These are phyloP conservation scores for Ilyonectria mors-panacis DNA, from an alignment of 2,329 filamentous ascomycete genomes.

Conservation along the genomic window DNA sequence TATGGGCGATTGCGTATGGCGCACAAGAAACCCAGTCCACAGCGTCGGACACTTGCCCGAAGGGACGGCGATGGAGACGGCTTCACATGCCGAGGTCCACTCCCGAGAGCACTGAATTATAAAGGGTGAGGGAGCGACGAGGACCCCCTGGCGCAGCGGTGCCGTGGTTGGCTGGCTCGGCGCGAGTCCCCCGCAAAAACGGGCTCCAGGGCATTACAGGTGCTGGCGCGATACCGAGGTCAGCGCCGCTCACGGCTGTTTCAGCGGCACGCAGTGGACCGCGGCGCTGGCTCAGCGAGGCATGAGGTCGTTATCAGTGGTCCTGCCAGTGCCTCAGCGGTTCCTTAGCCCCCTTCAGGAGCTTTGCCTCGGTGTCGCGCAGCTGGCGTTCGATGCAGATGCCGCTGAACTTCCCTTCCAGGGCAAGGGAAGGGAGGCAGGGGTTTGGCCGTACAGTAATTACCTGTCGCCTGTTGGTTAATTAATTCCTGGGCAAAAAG, in stretches of 20 bases:
- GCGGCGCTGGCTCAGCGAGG: conserved; percentile 1
- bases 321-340: not conserved
- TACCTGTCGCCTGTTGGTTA: not conserved
- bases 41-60: conserved; percentile 47
- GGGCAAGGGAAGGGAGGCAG: conserved; percentile 1
- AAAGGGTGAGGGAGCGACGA: not conserved
- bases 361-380: not conserved
- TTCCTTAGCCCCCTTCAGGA: not conserved
- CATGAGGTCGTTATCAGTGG: not conserved
- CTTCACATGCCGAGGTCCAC: conserved; percentile 52
- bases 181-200: conserved; percentile 13
- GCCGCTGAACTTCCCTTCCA: conserved; percentile 15
- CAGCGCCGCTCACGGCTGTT: conserved; percentile 14
- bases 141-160: not conserved
- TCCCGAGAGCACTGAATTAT: conserved; percentile 18
- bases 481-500: not conserved
- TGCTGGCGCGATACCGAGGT: conserved; percentile 16
- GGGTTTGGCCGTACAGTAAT: not conserved
- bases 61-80: conserved; percentile 16
- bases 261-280: conserved; percentile 2
- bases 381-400: not conserved
- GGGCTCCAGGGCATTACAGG: not conserved
- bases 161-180: conserved; percentile 2
- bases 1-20: not conserved
- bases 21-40: not conserved